These are phyloP conservation scores for Gastrodia elata DNA, from an alignment of 106 monocot genomes.

Conservation along the genomic window DNA sequence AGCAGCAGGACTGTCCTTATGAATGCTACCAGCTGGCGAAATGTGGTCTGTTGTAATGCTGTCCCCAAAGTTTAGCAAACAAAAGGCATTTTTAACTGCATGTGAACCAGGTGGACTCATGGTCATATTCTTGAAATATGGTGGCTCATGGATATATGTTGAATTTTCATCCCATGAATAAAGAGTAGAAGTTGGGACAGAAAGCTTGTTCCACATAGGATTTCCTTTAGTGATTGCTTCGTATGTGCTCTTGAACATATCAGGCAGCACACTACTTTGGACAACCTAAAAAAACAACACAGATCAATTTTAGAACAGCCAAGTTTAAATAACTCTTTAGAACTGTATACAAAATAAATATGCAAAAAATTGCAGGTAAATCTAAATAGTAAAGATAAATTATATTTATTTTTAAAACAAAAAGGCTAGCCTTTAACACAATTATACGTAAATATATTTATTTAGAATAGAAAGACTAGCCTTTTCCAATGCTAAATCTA, in stretches of 20 bases:
- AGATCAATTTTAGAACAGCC: constrained; percentile 1
- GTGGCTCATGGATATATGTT: constrained; percentile 79
- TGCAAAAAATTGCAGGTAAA: background rate
- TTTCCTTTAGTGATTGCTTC: constrained; percentile 71
- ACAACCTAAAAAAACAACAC: constrained; percentile 27
- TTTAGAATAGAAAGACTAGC: background rate
- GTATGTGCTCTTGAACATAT: constrained; percentile 78
- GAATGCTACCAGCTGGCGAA: constrained; percentile 73
- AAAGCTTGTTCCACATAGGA: constrained; percentile 72
- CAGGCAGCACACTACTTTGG: constrained; percentile 67
- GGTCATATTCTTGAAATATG: constrained; percentile 68
- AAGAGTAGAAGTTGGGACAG: constrained; percentile 37
- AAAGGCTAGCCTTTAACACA: too few relatives aligned
- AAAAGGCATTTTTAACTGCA: constrained; percentile 60
- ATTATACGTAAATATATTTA: too few relatives aligned
- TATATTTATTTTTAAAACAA: background rate
- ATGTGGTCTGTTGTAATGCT: constrained; percentile 78
- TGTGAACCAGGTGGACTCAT: constrained; percentile 66
- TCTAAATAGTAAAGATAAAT: background rate
- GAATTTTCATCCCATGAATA: constrained; percentile 69
- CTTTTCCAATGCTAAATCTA: background rate
- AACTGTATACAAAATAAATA: background rate
- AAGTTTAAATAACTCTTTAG: background rate
- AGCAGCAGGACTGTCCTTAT: constrained; percentile 78
- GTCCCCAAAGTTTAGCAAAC: constrained; percentile 66